These are phyloP conservation scores for Emmonsiellopsis sp. DNA, from an alignment of 2,329 filamentous ascomycete species.

Conservation along the genomic window DNA sequence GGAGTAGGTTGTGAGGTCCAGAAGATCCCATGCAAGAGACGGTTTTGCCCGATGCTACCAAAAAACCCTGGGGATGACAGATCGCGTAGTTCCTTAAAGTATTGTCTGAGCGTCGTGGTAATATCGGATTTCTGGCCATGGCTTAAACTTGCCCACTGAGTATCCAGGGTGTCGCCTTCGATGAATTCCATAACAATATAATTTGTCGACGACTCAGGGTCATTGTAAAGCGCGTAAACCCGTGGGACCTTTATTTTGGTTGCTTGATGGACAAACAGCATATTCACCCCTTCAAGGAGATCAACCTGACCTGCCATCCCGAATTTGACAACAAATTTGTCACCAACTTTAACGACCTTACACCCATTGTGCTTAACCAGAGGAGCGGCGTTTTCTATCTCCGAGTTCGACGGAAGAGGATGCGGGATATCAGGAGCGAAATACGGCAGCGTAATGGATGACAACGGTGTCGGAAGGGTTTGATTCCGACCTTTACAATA, in stretches of 20 bases:
- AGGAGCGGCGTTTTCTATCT: conserved; percentile 14
- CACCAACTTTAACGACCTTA: conserved; percentile 15
- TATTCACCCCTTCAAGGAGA: conserved; percentile 24
- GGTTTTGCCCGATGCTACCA: conserved; percentile 18
- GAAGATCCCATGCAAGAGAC: conserved; percentile 20
- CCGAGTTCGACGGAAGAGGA: conserved; percentile 14
- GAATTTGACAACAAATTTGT: conserved; percentile 19
- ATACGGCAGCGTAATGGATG: conserved; percentile 12
- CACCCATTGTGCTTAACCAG: conserved; percentile 10
- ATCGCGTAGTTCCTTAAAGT: conserved; percentile 17
- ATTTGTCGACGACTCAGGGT: conserved; percentile 13
- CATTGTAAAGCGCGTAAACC: conserved; percentile 24
- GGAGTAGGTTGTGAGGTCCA: conserved; percentile 17
- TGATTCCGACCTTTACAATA: background rate
- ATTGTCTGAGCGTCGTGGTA: conserved; percentile 10
- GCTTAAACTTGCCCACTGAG: conserved; percentile 15
- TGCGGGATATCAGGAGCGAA: conserved; percentile 11
- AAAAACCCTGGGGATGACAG: conserved; percentile 19
- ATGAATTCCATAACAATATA: conserved; percentile 26
- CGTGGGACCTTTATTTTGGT: conserved; percentile 21
- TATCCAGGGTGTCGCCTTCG: conserved; percentile 16
- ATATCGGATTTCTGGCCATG: conserved; percentile 17
- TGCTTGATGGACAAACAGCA: conserved; percentile 20
- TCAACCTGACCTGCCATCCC: conserved; percentile 14
- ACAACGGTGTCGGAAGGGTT: background rate